A percentile compares a stretch with the other conserved stretches of the same genome.
These are phyloP conservation scores for Fusarium algeriense DNA, from an alignment of 2,329 filamentous ascomycete species.

Conservation along the genomic window DNA sequence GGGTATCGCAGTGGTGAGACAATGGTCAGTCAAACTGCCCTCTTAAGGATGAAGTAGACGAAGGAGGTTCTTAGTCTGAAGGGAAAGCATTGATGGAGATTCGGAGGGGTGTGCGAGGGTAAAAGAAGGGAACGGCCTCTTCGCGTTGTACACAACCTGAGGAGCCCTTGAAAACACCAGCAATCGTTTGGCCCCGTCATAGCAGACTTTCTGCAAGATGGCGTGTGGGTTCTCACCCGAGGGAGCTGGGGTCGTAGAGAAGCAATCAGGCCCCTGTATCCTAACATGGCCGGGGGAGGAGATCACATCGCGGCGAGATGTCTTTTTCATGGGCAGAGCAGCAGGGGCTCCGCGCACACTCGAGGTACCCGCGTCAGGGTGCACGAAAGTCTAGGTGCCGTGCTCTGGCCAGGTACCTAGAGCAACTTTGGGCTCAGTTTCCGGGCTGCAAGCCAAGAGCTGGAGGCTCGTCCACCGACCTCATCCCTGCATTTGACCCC, in stretches of 20 bases:
- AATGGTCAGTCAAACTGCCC: constrained; percentile 49
- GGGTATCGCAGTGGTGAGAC: constrained; percentile 51
- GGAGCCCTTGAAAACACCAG: constrained; percentile 42
- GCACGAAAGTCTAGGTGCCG: constrained; percentile 17
- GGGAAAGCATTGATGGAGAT: constrained; percentile 44
- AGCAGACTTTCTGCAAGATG: constrained; percentile 47
- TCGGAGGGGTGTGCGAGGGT: constrained; percentile 52
- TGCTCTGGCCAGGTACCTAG: constrained; percentile 44
- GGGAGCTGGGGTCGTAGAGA: constrained; percentile 45
- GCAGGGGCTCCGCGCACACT: constrained; percentile 25
- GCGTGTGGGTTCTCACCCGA: constrained; percentile 49
- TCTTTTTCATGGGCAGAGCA: constrained; percentile 30
- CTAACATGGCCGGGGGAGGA: constrained; percentile 40
- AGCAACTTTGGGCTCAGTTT: constrained; percentile 43
- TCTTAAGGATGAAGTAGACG: constrained; percentile 51
- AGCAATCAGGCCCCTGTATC: constrained; percentile 46
- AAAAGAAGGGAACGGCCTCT: constrained; percentile 53
- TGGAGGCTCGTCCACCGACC: constrained; percentile 32
- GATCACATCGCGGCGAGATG: constrained; percentile 42
- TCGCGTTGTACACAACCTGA: constrained; percentile 36
- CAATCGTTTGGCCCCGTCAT: constrained; percentile 47
- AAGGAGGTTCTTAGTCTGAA: constrained; percentile 50
- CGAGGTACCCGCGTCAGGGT: constrained; percentile 27
- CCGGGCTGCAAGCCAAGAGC: constrained; percentile 22
- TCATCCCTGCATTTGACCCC: constrained; percentile 42